A percentile compares a stretch with the other conserved stretches of the same genome.
phyloP scores from a whole-genome alignment of 192 early-diverging fungal species.

The Coemansia sp. region DNA sequence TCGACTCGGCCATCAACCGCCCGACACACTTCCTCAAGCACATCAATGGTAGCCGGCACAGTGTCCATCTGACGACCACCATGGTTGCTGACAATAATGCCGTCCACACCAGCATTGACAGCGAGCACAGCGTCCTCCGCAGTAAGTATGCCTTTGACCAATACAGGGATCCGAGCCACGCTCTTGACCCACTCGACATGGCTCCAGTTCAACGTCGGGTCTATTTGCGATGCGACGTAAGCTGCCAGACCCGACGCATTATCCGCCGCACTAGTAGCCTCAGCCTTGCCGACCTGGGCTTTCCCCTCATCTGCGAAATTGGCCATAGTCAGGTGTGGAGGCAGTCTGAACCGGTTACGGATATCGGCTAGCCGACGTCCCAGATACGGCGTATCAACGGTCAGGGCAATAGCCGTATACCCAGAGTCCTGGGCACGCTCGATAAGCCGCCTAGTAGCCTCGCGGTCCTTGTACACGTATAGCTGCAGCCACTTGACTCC shows the following conservation, averaged over 20 bases:
- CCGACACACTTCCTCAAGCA: slow-evolving; percentile 78
- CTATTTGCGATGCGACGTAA: slow-evolving; percentile 57
- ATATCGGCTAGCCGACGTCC: slow-evolving; percentile 62
- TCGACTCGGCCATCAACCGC: slow-evolving; percentile 65
- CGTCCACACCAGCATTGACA: slow-evolving; percentile 72
- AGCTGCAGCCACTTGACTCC: slow-evolving; percentile 69
- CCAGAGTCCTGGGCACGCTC: slow-evolving; percentile 72
- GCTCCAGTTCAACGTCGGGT: slow-evolving; percentile 83
- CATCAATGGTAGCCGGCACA: slow-evolving; percentile 77
- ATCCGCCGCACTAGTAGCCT: background rate
- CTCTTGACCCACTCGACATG: slow-evolving; percentile 78
- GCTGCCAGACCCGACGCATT: slow-evolving; percentile 47
- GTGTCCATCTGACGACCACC: slow-evolving; percentile 95
- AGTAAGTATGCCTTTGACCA: slow-evolving; percentile 92
- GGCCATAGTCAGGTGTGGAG: slow-evolving; percentile 65
- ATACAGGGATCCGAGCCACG: slow-evolving; percentile 77
- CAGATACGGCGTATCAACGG: slow-evolving; percentile 63
- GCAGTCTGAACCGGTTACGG: slow-evolving; percentile 62
- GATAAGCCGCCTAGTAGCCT: slow-evolving; percentile 63
- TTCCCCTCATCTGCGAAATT: slow-evolving; percentile 58
- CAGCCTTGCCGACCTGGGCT: slow-evolving; percentile 23
- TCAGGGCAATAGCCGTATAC: slow-evolving; percentile 65
- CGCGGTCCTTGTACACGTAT: slow-evolving; percentile 79
- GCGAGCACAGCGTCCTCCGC: slow-evolving; percentile 89
- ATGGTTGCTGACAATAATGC: slow-evolving; percentile 93